Conservation (phyloP, 345 rosid genomes). For the Lumnitzera littorea region DNA sequence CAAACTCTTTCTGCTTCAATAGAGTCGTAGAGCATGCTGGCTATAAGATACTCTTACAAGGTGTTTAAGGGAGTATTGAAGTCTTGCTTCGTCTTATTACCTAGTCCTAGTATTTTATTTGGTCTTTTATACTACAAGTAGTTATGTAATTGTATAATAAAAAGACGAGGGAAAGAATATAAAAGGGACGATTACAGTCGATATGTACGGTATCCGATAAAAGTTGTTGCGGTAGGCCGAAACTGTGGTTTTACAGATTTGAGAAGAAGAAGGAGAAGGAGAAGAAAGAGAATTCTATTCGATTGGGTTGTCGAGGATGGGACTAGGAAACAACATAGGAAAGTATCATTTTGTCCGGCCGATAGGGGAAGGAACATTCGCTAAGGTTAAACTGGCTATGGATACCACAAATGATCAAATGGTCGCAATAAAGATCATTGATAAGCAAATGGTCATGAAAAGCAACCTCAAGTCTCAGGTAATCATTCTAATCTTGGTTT, state of each 20-base stretch:
- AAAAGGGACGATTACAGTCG: neutral
- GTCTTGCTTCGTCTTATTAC: too few species aligned
- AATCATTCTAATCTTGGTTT: neutral
- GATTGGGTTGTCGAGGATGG: slow-evolving; percentile 23
- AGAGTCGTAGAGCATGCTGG: too few species aligned
- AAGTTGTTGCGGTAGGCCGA: too few species aligned
- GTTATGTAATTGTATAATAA: too few species aligned
- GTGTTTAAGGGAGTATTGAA: too few species aligned
- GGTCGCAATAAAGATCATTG: slow-evolving; percentile 78
- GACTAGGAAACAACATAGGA: slow-evolving; percentile 45
- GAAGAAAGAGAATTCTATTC: too few species aligned
- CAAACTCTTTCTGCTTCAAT: too few species aligned
- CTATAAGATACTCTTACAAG: too few species aligned
- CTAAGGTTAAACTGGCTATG: slow-evolving; percentile 81
- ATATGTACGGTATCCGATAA: neutral
- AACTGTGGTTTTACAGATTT: neutral
- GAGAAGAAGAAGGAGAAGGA: neutral
- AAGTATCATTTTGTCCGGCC: slow-evolving; percentile 63
- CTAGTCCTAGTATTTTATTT: too few species aligned
- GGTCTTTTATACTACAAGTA: too few species aligned
- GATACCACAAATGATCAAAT: slow-evolving; percentile 46
- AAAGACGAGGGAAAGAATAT: neutral
- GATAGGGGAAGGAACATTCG: slow-evolving; percentile 83
- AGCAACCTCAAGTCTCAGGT: slow-evolving; percentile 69
- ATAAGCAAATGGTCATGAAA: slow-evolving; percentile 60